phyloP scores from a whole-genome alignment of 2,329 filamentous ascomycete genomes.

The Cercospora sesami region DNA sequence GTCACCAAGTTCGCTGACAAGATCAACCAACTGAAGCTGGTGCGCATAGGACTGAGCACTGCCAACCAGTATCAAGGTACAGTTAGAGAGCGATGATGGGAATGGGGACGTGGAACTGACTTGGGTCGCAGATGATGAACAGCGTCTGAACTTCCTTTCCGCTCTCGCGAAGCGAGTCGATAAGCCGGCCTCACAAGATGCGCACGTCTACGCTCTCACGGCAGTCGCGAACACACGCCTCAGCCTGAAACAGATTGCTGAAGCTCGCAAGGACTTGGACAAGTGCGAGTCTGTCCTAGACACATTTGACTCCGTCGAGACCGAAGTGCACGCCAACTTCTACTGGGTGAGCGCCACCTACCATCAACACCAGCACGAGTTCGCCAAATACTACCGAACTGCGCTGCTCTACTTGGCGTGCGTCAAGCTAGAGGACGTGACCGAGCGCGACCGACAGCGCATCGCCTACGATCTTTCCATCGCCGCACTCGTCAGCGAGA shows the following conservation, averaged over 20 bases:
- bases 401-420: slow-evolving; percentile 97
- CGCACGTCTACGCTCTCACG: slow-evolving; percentile 89
- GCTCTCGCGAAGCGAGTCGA: slow-evolving; percentile 84
- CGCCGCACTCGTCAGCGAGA: slow-evolving; percentile 86
- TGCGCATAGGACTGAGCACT: slow-evolving; percentile 83
- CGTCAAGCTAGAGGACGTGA: slow-evolving; percentile 76
- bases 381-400: slow-evolving; percentile 95
- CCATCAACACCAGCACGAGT: slow-evolving; percentile 87
- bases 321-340: slow-evolving; percentile 91
- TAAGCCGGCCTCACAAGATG: slow-evolving; percentile 89
- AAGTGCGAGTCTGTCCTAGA: slow-evolving; percentile 85
- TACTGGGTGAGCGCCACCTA: slow-evolving; percentile 94
- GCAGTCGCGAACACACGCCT: slow-evolving; percentile 87
- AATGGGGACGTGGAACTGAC: slow-evolving; percentile 6
- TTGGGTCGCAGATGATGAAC: slow-evolving; percentile 69
- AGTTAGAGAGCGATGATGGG: slow-evolving; percentile 13
- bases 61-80: slow-evolving; percentile 79
- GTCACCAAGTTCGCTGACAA: slow-evolving; percentile 95
- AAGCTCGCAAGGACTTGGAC: slow-evolving; percentile 82
- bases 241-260: slow-evolving; percentile 74
- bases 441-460: slow-evolving; percentile 70
- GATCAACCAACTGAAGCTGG: slow-evolving; percentile 98
- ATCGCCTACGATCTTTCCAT: slow-evolving; percentile 92
- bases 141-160: slow-evolving; percentile 82
- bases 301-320: slow-evolving; percentile 91